Evolutionary conservation across 1,284 basidiomycete genomes (phyloP).

Genomic region (Tilletia caries): DNA sequence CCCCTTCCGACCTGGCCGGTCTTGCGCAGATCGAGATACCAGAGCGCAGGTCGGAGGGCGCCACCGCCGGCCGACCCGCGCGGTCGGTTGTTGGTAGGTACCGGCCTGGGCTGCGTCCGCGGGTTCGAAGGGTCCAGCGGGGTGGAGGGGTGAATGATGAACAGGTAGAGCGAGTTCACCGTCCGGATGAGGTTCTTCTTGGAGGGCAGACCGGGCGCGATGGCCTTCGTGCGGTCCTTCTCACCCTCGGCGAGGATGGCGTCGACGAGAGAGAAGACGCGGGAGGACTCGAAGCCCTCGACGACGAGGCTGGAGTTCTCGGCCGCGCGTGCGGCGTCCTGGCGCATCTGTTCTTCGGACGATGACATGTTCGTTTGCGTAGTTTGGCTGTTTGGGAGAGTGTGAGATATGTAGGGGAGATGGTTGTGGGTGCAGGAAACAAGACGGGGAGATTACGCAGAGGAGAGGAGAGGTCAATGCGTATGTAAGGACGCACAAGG

Average conservation of each 20-base stretch:
- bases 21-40: constrained; percentile 39
- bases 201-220: constrained; percentile 30
- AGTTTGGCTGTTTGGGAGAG: background rate
- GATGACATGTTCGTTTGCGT: background rate
- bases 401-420: background rate
- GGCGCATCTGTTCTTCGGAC: no score
- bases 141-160: constrained; percentile 40
- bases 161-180: constrained; percentile 44
- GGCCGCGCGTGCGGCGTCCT: background rate
- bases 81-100: constrained; percentile 14
- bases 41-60: constrained; percentile 42
- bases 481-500: no score
- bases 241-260: background rate
- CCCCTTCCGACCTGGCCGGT: constrained; percentile 38
- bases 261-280: constrained; percentile 16
- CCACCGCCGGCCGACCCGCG: constrained; percentile 31
- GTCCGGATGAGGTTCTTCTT: constrained; percentile 37
- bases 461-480: no score
- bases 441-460: no score
- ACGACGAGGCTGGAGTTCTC: background rate
- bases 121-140: constrained; percentile 42
- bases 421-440: background rate
- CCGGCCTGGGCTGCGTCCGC: constrained; percentile 30
- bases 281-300: constrained; percentile 16
- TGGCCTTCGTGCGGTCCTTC: background rate